A percentile compares a stretch with the other conserved stretches of the same genome.
Conservation (phyloP, 805 yeast species). For the Wickerhamiella bombiphila region DNA sequence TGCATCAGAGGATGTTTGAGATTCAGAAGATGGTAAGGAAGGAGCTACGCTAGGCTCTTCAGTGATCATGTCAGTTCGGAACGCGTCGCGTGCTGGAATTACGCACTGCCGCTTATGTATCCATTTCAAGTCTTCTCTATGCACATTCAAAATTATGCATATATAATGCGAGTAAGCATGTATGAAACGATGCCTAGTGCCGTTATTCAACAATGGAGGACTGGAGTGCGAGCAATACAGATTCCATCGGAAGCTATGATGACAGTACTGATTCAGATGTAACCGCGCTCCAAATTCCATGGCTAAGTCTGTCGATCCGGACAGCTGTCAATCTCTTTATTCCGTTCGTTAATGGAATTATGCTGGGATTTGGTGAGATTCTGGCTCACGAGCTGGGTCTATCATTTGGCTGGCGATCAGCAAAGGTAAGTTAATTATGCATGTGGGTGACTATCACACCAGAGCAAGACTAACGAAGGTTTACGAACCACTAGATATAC, state of each 20-base stretch:
- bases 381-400: slow-evolving; percentile 87
- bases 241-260: not conserved
- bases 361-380: slow-evolving; percentile 93
- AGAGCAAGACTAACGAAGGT: slow-evolving; percentile 3
- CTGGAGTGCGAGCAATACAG: not conserved
- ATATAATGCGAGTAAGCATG: not conserved
- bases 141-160: no score
- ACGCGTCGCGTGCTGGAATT: no score
- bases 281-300: slow-evolving; percentile 4
- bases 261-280: not conserved
- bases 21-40: no score
- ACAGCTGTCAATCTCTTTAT: slow-evolving; percentile 54
- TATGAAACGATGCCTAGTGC: not conserved
- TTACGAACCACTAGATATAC: slow-evolving; percentile 11
- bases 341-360: slow-evolving; percentile 85
- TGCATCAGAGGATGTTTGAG: no score
- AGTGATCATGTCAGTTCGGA: no score
- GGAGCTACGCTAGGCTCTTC: no score
- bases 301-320: slow-evolving; percentile 9
- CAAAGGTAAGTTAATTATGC: slow-evolving; percentile 30
- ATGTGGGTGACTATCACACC: not conserved
- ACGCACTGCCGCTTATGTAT: no score
- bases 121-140: no score
- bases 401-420: slow-evolving; percentile 60
- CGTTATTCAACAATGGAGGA: not conserved